Evolutionary conservation across 2,329 filamentous ascomycete species (phyloP), one percentile per base, ranked within the genome.

Genomic region (Diaporthe helianthi): DNA sequence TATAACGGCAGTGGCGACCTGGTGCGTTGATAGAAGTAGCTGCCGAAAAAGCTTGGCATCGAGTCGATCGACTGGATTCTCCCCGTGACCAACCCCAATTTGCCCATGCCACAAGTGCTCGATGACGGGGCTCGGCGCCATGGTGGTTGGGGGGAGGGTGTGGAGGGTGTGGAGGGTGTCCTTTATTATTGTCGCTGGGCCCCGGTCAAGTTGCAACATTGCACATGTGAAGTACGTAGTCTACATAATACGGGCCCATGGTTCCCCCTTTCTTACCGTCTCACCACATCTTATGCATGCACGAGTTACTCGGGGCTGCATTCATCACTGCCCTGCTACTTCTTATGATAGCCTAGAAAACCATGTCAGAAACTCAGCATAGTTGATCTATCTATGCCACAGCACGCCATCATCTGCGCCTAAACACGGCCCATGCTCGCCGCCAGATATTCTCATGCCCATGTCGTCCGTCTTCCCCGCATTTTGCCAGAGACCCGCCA

Each of bases 211-310:
- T 33, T 38, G 6, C n/a, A 22, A 44, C n/a, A n/a, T n/a, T n/a
- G n/a, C n/a, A n/a, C n/a, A n/a, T n/a, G n/a, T n/a, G n/a, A n/a
- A n/a, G n/a, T n/a, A n/a, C n/a, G n/a, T n/a, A n/a, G n/a, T n/a
- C n/a, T n/a, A n/a, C n/a, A 36, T 67, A 67, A 67, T 67, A 67
- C 64, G 64, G 64, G n/a, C 29, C 26, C 52, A 67, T 15, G 12
- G 52, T 67, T 54, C 51, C 36, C 46, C 64, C 64, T 66, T 67
- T 61, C 58, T 61, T 47, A 33, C 64, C 19, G 9, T 38, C 9
- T 31, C 47, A 65, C 17, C 33, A 29, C 63, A n/a, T 53, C 49
- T 53, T 19, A 54, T 31, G 7, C 49, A 19, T 12, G 24, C 19
- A 10, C 44, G 33, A 1, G 10, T 9, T 31, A 24, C 12, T 19